Conservation (phyloP, 176 grass and related monocot genomes). For the Hsuehochloa calcarea region DNA sequence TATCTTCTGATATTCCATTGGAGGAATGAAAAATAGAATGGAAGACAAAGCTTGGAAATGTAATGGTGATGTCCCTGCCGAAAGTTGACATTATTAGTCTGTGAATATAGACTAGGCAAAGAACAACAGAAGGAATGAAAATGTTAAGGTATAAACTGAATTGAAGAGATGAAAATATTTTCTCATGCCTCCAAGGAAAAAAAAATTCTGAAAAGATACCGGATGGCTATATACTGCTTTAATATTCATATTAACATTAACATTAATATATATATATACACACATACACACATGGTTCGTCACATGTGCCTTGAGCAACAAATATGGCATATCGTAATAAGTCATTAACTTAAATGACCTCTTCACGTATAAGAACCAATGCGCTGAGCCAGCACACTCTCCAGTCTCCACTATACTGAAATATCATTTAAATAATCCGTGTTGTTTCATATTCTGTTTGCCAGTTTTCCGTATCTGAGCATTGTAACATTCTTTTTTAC, state of each 20-base stretch:
- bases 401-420: not conserved
- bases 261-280: too few species aligned
- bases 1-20: slow-evolving; percentile 14
- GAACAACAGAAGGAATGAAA: not conserved
- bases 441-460: not conserved
- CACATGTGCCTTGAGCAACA: not conserved
- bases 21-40: slow-evolving; percentile 24
- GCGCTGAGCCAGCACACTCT: not conserved
- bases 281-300: too few species aligned
- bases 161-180: not conserved
- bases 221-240: not conserved
- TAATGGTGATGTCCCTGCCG: slow-evolving; percentile 59
- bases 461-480: not conserved
- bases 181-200: not conserved
- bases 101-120: not conserved
- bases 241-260: too few species aligned
- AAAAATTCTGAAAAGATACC: not conserved
- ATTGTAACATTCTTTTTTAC: not conserved
- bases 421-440: not conserved
- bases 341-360: not conserved
- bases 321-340: not conserved
- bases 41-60: slow-evolving; percentile 72
- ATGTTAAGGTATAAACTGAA: not conserved
- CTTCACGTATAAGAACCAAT: not conserved
- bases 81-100: slow-evolving; percentile 13